These are phyloP conservation scores for Platanthera zijinensis DNA, from an alignment of 106 monocot genomes.

Conservation along the genomic window DNA sequence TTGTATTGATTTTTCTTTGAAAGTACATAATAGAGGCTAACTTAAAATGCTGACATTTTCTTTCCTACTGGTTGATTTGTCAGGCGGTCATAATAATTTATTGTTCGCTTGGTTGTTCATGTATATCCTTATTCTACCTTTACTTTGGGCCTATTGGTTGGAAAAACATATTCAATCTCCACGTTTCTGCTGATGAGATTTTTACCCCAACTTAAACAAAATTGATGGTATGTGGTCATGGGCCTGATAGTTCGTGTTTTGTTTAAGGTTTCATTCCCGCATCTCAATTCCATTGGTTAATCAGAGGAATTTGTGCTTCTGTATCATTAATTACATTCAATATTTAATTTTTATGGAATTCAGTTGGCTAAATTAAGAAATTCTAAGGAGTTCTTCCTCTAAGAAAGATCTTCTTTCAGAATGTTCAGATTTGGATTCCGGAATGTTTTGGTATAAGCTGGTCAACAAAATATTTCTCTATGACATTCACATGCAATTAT, in stretches of 20 bases:
- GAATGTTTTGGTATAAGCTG: slow-evolving; percentile 35
- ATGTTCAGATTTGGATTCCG: slow-evolving; percentile 28
- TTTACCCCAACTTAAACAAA: not conserved
- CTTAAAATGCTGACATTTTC: not conserved
- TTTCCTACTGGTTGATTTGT: not conserved
- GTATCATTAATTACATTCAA: not conserved
- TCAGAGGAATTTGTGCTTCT: not conserved
- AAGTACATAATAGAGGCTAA: not conserved
- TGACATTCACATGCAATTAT: slow-evolving; percentile 44
- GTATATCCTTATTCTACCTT: not conserved
- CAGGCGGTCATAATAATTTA: not conserved
- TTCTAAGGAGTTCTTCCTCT: slow-evolving; percentile 8
- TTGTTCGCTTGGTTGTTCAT: not conserved
- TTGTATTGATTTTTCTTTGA: not conserved
- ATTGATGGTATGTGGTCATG: not conserved
- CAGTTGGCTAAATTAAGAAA: not conserved
- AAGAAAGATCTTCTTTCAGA: slow-evolving; percentile 45
- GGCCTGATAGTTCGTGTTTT: not conserved
- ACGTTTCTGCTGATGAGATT: not conserved
- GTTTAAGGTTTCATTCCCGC: not conserved
- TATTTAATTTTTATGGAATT: not conserved
- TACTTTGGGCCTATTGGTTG: not conserved
- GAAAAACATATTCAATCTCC: not conserved
- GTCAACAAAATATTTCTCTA: slow-evolving; percentile 38
- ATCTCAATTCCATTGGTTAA: not conserved